Conservation (phyloP, 305 asterid species). For the Petunia hybrid region DNA sequence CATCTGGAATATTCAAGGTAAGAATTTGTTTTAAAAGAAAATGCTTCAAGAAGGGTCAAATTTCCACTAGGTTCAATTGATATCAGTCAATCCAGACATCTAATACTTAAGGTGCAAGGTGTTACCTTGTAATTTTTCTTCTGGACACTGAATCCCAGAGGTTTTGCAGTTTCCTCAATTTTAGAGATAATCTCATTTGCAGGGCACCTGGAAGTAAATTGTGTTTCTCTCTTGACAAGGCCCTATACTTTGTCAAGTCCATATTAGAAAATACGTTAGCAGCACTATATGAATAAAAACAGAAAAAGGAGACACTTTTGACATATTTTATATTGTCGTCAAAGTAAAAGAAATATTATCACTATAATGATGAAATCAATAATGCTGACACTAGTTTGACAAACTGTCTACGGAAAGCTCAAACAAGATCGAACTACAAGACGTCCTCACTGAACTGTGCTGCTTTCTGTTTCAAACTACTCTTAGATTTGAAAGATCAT, state of each 20-base stretch:
- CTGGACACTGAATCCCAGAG: constrained; percentile 79
- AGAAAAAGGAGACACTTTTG: neutral
- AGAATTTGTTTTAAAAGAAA: neutral
- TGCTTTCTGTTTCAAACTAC: neutral
- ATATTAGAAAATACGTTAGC: constrained; percentile 22
- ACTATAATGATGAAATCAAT: neutral
- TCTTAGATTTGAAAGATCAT: neutral
- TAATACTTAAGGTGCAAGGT: neutral
- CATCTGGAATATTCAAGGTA: constrained; percentile 55
- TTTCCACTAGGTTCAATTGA: constrained; percentile 1
- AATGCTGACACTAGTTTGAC: neutral
- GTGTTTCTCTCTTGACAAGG: constrained; percentile 71
- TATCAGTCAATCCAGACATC: constrained; percentile 23
- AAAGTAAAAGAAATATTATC: neutral
- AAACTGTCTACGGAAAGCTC: neutral
- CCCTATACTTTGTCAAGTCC: constrained; percentile 51
- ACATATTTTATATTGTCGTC: neutral
- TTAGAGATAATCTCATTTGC: constrained; percentile 77
- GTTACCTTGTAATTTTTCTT: constrained; percentile 75
- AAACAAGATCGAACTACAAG: neutral
- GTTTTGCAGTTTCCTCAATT: constrained; percentile 86
- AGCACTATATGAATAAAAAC: neutral
- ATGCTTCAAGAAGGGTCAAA: neutral
- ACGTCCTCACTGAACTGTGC: neutral
- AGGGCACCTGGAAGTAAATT: constrained; percentile 68